Percentiles rank a stretch among this genome's conserved stretches.
These are phyloP conservation scores for Glebionis coronaria DNA, from an alignment of 129 eudicot genomes.

Conservation along the genomic window DNA sequence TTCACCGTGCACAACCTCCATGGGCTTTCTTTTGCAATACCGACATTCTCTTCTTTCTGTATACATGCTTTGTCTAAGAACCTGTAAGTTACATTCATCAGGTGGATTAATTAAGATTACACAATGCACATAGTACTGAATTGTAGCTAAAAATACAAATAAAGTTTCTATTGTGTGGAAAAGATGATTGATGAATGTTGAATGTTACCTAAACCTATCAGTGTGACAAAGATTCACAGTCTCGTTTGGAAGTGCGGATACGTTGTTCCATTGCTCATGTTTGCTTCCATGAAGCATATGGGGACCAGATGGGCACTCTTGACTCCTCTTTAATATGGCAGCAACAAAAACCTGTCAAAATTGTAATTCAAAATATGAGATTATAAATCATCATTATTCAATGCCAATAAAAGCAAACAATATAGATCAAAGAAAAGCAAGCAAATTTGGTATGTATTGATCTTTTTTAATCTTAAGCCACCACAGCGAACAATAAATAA, in stretches of 20 bases:
- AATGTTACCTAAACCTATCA: constrained; percentile 67
- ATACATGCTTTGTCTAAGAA: constrained; percentile 95
- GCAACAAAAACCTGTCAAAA: constrained; percentile 77
- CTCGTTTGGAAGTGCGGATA: constrained; percentile 26
- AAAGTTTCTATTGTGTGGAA: neutral
- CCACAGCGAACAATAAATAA: constrained; percentile 33
- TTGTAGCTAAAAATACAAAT: neutral
- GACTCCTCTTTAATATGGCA: constrained; percentile 64
- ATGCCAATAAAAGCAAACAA: neutral
- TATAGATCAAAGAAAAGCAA: constrained; percentile 1
- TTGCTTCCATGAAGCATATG: constrained; percentile 58
- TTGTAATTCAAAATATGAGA: neutral
- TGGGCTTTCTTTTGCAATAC: constrained; percentile 40
- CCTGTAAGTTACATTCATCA: constrained; percentile 40
- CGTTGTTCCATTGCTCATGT: constrained; percentile 25
- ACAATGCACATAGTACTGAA: neutral
- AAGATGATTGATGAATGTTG: neutral
- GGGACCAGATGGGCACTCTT: constrained; percentile 46
- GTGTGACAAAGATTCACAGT: constrained; percentile 36
- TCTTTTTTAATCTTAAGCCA: constrained; percentile 4
- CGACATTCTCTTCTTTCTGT: constrained; percentile 35
- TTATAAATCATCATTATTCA: neutral
- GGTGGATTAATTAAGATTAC: neutral
- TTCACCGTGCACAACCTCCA: constrained; percentile 73
- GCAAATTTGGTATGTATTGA: constrained; percentile 23